phyloP scores from a whole-genome alignment of 805 yeast species.

The Ogataea allantospora region DNA sequence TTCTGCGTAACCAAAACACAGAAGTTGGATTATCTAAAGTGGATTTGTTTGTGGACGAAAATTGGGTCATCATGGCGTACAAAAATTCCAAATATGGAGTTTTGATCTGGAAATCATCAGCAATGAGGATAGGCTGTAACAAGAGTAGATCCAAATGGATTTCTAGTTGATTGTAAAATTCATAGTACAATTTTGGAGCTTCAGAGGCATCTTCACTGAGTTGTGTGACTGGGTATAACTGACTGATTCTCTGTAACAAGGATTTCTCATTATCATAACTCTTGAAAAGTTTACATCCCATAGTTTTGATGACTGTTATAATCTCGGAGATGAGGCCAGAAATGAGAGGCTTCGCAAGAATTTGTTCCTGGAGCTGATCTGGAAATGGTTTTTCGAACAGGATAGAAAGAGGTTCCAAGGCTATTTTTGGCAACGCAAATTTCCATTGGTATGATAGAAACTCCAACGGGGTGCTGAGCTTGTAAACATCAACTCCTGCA shows the following conservation, averaged over 20 bases:
- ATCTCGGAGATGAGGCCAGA: constrained; percentile 79
- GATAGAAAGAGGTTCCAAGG: constrained; percentile 74
- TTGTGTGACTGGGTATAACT: constrained; percentile 38
- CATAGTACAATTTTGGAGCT: constrained; percentile 63
- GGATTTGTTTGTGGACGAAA: constrained; percentile 46
- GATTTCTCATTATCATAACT: constrained; percentile 68
- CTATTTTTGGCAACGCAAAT: constrained; percentile 72
- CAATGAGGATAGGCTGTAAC: constrained; percentile 82
- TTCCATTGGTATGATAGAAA: constrained; percentile 81
- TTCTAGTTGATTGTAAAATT: constrained; percentile 55
- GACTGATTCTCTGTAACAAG: constrained; percentile 53
- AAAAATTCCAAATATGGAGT: constrained; percentile 89
- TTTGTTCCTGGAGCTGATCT: constrained; percentile 54
- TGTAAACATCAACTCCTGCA: constrained; percentile 45
- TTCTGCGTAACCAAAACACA: constrained; percentile 34
- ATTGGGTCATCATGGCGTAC: constrained; percentile 74
- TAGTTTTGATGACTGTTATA: constrained; percentile 66
- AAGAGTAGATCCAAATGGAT: constrained; percentile 72
- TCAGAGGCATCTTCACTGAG: constrained; percentile 36
- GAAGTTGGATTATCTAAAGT: constrained; percentile 32
- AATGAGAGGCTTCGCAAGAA: constrained; percentile 80
- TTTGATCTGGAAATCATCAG: constrained; percentile 83
- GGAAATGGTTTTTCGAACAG: constrained; percentile 72
- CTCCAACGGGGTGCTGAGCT: constrained; percentile 51
- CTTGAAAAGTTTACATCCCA: constrained; percentile 71